Evolutionary conservation across 2,329 filamentous ascomycete species (phyloP).

Genomic region (Dissoconium aciculare): DNA sequence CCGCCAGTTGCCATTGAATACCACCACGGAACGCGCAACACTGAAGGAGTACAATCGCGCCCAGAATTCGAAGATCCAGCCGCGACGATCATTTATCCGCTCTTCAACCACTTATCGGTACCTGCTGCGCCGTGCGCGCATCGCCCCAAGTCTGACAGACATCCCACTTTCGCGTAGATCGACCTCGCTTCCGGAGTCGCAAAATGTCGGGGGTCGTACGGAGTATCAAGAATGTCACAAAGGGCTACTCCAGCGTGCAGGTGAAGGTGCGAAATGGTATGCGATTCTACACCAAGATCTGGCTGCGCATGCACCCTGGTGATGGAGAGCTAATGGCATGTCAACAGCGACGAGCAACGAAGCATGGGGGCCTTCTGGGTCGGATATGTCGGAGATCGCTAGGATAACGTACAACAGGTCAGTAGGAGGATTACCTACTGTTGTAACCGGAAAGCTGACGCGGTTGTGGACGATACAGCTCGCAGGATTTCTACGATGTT

Average conservation of each 20-base stretch:
- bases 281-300: conserved; percentile 16
- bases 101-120: too few relatives aligned
- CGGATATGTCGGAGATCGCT: conserved; percentile 97
- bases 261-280: conserved; percentile 96
- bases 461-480: conserved; percentile 39
- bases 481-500: conserved; percentile 96
- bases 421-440: too few relatives aligned
- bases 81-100: too few relatives aligned
- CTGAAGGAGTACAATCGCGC: too few relatives aligned
- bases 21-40: too few relatives aligned
- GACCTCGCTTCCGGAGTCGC: not conserved
- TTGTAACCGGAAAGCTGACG: too few relatives aligned
- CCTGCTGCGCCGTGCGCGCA: too few relatives aligned
- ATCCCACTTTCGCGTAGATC: too few relatives aligned
- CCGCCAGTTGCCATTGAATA: conserved; percentile 1
- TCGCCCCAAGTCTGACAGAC: too few relatives aligned
- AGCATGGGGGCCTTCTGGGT: conserved; percentile 93
- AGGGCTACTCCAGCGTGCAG: conserved; percentile 91
- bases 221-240: conserved; percentile 98
- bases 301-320: conserved; percentile 17
- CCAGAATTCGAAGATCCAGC: too few relatives aligned
- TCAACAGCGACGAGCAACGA: conserved; percentile 89
- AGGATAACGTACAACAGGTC: conserved; percentile 97
- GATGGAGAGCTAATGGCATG: conserved; percentile 8
- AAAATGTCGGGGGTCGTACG: conserved; percentile 94